Evolutionary conservation across 1,284 basidiomycete genomes (phyloP), one percentile per base, ranked within the genome.

Genomic region (Nidula niveotomentosa): DNA sequence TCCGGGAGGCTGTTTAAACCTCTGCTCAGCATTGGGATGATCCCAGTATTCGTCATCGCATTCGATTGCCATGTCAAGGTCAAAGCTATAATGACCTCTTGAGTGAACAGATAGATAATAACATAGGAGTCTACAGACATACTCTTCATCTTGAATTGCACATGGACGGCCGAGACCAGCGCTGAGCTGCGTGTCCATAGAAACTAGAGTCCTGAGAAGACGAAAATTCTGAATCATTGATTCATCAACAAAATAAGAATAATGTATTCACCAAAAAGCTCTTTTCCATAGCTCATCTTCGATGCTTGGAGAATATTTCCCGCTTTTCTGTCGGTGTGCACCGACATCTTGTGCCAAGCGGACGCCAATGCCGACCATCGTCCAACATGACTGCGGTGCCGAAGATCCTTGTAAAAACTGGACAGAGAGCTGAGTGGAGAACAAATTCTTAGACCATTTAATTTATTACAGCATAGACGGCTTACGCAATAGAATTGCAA

Each of bases 121-220:
- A 89, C 76, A 2, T 90, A 89, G 9, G 85, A 79, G 46, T n/a
- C 6, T 47, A 45, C 54, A 6, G 9, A 75, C 85, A 30, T 61
- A 91, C 90, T 94, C 93, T 66, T 93, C 91, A 57, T 94, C 91
- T 56, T 93, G 89, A 47, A 94, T 85, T 2, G 88, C 89, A 65
- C 90, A 88, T 0, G 93, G 90, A 18, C 93, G 76, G 8, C 93
- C 94, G n/a, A 95, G 76, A 0, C 80, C 80, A 3, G 87, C 80
- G 60, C 90, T 91, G 53, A 84, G 77, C 53, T 78, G 69, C 43
- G 90, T 76, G 65, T 91, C 90, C 59, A 88, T 71, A 30, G 75
- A 73, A 1, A 90, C 77, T 52, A 88, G 73, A 0, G 85, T 81
- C 90, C 90, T 91, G 51, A 6, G 30, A 30, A 30, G 30, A 30